Conservation (phyloP, 805 yeast species). For the Ogataea ganodermae region DNA sequence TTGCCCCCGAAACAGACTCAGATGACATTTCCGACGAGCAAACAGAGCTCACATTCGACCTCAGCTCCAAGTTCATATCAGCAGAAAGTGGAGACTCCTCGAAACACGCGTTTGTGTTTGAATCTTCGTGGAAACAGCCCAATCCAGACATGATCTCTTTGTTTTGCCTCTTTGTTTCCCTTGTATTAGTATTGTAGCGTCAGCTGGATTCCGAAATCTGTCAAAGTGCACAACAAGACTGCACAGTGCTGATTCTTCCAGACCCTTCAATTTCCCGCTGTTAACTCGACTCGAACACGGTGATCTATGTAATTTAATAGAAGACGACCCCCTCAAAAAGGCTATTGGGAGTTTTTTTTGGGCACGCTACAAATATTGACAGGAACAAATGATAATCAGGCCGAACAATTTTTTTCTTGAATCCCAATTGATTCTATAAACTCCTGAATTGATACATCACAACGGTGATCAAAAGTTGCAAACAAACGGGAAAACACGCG, state of each 20-base stretch:
- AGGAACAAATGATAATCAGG: neutral
- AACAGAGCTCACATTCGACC: slow-evolving; percentile 11
- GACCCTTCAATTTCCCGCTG: neutral
- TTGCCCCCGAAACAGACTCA: slow-evolving; percentile 12
- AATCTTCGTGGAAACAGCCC: neutral
- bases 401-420: neutral
- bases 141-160: neutral
- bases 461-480: neutral
- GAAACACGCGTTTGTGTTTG: slow-evolving; percentile 8
- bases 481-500: neutral
- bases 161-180: slow-evolving; percentile 3
- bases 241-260: neutral
- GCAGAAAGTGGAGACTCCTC: slow-evolving; percentile 17
- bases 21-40: slow-evolving; percentile 17
- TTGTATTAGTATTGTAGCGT: neutral
- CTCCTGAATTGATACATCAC: neutral
- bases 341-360: slow-evolving; percentile 4
- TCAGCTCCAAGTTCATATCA: slow-evolving; percentile 15
- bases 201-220: neutral
- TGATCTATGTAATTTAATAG: neutral
- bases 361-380: neutral
- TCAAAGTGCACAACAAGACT: neutral
- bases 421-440: neutral
- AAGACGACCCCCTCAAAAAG: slow-evolving; percentile 1
- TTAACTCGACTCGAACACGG: neutral